Conservation (phyloP, 1,284 basidiomycete genomes). For the Naganishia liquefaciens region DNA sequence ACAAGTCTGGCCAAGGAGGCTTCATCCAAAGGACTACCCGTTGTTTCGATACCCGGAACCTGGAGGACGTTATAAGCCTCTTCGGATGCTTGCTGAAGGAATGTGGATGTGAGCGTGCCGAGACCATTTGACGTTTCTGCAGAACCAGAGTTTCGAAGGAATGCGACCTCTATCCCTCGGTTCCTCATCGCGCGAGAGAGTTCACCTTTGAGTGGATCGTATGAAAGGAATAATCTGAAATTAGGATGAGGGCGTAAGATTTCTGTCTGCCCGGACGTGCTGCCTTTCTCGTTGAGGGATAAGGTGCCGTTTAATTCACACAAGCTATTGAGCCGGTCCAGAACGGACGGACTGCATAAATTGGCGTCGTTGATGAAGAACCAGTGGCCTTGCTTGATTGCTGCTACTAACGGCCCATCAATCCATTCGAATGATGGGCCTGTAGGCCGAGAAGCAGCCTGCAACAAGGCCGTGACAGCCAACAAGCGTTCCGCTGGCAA, state of each 20-base stretch:
- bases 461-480: not conserved
- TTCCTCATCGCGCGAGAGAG: conserved; percentile 98
- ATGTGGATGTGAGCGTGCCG: conserved; percentile 7
- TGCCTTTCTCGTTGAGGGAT: conserved; percentile 85
- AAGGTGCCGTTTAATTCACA: conserved; percentile 84
- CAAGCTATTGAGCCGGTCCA: conserved; percentile 95
- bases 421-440: conserved; percentile 80
- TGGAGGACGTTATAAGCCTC: conserved; percentile 18
- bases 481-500: not conserved
- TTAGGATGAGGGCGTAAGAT: conserved; percentile 77
- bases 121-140: not conserved
- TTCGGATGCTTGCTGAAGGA: conserved; percentile 17
- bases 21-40: not conserved
- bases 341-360: conserved; percentile 89
- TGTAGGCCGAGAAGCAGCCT: conserved; percentile 1
- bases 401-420: conserved; percentile 88
- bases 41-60: conserved; percentile 5
- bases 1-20: conserved; percentile 13
- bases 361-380: conserved; percentile 91
- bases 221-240: conserved; percentile 92
- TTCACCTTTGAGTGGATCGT: conserved; percentile 89
- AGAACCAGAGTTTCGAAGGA: conserved; percentile 7
- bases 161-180: conserved; percentile 82
- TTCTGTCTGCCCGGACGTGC: conserved; percentile 73
- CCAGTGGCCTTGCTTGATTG: conserved; percentile 87